Conservation (phyloP, 2,329 filamentous ascomycete genomes). For the Lecanicillium sp. region DNA sequence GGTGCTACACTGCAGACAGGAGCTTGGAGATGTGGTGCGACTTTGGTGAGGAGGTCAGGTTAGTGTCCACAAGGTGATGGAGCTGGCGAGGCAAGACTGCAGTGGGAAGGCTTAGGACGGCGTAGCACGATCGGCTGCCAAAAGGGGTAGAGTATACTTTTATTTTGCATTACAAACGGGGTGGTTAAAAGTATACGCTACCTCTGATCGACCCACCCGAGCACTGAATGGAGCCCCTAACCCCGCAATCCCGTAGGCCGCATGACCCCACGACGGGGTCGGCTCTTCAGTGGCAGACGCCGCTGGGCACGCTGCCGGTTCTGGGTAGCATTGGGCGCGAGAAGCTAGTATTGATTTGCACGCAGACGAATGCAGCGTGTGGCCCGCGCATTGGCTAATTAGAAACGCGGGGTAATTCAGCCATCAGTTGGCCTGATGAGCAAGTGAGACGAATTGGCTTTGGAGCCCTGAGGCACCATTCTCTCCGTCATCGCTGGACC, state of each 20-base stretch:
- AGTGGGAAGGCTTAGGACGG: too few relatives aligned
- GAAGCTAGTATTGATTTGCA: not conserved
- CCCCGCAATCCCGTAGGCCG: slow-evolving; percentile 20
- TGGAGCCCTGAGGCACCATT: slow-evolving; percentile 8
- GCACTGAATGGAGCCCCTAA: slow-evolving; percentile 9
- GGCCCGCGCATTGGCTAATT: not conserved
- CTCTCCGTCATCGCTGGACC: too few relatives aligned
- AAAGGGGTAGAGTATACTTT: not conserved
- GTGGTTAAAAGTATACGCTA: not conserved
- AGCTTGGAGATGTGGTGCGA: slow-evolving; percentile 6
- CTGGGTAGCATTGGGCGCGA: too few relatives aligned
- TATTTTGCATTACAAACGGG: too few relatives aligned
- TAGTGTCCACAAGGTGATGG: slow-evolving; percentile 6
- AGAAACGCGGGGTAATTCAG: slow-evolving; percentile 8
- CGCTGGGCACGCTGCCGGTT: too few relatives aligned
- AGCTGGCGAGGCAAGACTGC: slow-evolving; percentile 1
- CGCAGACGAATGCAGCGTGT: slow-evolving; percentile 7
- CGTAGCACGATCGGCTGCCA: slow-evolving; percentile 5
- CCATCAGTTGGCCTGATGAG: not conserved
- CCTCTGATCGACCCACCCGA: not conserved
- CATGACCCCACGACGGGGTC: slow-evolving; percentile 18
- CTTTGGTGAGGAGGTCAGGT: slow-evolving; percentile 9
- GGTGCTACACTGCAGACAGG: too few relatives aligned
- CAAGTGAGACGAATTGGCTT: too few relatives aligned
- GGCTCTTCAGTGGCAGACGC: slow-evolving; percentile 9